A percentile compares a stretch with the other conserved stretches of the same genome.
Conservation (phyloP, 2,329 filamentous ascomycete species). For the Neonectria ditissima region DNA sequence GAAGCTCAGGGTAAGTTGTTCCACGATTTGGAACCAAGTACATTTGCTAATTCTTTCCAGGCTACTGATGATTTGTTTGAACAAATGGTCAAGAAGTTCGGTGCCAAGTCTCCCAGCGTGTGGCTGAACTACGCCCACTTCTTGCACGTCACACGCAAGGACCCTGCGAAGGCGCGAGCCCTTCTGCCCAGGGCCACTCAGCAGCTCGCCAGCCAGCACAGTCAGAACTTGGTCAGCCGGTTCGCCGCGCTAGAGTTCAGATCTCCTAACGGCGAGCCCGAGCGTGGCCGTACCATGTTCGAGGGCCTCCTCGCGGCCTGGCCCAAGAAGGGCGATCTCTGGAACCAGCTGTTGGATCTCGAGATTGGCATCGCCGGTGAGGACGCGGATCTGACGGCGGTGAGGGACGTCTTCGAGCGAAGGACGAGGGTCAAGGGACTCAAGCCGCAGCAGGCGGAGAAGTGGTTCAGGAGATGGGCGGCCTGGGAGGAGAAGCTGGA, state of each 20-base stretch:
- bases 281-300: constrained; percentile 94
- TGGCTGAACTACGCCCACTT: constrained; percentile 98
- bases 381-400: constrained; percentile 65
- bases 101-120: constrained; percentile 80
- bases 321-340: constrained; percentile 91
- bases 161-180: constrained; percentile 79
- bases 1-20: constrained; percentile 78
- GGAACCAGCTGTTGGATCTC: constrained; percentile 91
- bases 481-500: constrained; percentile 85
- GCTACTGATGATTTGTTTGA: constrained; percentile 92
- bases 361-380: constrained; percentile 73
- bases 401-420: constrained; percentile 85
- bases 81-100: constrained; percentile 87
- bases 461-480: constrained; percentile 92
- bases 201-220: constrained; percentile 76
- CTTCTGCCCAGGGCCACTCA: constrained; percentile 88
- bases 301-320: constrained; percentile 86
- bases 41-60: constrained; percentile 60
- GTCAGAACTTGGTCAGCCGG: constrained; percentile 79
- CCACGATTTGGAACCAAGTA: not conserved
- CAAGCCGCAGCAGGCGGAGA: constrained; percentile 85
- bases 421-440: constrained; percentile 76
- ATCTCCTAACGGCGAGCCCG: constrained; percentile 82
- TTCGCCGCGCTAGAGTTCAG: constrained; percentile 95
- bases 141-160: constrained; percentile 78